Conservation (phyloP, 805 yeast genomes). For the Wickerhamiella kurtzmanii region DNA sequence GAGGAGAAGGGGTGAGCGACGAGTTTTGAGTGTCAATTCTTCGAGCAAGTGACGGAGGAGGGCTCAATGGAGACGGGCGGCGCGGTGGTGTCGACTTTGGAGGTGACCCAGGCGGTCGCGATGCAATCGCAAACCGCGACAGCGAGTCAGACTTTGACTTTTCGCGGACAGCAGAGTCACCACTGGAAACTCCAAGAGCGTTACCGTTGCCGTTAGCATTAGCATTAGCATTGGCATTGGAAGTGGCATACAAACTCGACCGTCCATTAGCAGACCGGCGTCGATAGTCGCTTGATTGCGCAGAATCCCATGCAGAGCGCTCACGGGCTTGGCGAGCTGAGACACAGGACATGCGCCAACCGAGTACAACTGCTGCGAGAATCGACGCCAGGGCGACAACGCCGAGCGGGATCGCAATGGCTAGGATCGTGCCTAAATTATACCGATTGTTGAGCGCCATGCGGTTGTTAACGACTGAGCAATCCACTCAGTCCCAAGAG, state of each 20-base stretch:
- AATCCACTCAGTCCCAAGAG: not conserved
- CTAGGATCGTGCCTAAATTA: conserved; percentile 14
- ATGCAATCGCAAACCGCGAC: not conserved
- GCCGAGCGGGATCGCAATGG: conserved; percentile 21
- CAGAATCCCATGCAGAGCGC: conserved; percentile 2
- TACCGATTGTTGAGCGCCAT: conserved; percentile 10
- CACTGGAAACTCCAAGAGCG: too few species aligned
- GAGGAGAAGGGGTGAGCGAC: not conserved
- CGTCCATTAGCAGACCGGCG: not conserved
- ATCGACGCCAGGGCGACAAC: conserved; percentile 11
- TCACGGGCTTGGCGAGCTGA: conserved; percentile 1
- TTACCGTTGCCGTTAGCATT: too few species aligned
- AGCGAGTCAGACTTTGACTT: not conserved
- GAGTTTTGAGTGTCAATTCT: not conserved
- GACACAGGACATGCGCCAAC: conserved; percentile 5
- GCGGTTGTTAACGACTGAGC: not conserved
- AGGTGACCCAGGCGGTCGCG: not conserved
- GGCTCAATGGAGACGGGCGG: not conserved
- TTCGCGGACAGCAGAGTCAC: not conserved
- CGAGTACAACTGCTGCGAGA: conserved; percentile 6
- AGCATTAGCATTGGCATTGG: too few species aligned
- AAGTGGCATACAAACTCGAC: too few species aligned
- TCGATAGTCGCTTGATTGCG: conserved; percentile 6
- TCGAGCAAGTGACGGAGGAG: not conserved
- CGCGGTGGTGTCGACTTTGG: not conserved